Evolutionary conservation across 176 grass and related monocot species (phyloP).

Genomic region (Carex parvula): DNA sequence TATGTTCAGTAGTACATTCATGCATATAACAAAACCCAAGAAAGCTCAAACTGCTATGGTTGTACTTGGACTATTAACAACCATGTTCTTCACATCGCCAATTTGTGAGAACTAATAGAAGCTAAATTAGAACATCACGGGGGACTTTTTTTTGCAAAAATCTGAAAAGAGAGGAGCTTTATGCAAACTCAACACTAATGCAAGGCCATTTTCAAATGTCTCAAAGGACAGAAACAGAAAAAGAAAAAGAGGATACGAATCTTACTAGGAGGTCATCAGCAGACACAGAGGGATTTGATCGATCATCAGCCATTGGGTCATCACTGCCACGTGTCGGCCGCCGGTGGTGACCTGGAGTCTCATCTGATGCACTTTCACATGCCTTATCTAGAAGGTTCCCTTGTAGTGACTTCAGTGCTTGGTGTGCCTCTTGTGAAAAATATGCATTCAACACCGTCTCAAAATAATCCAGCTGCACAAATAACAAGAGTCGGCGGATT

Average conservation of each 20-base stretch:
- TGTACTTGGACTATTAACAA: not conserved
- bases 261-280: conserved; percentile 99
- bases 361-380: conserved; percentile 76
- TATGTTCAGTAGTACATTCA: not conserved
- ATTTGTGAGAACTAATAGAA: not conserved
- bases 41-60: not conserved
- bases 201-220: not conserved
- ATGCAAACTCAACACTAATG: not conserved
- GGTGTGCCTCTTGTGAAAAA: conserved; percentile 71
- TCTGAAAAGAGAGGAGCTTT: not conserved
- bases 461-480: conserved; percentile 89
- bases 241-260: not conserved
- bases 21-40: not conserved
- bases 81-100: not conserved
- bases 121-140: not conserved
- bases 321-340: conserved; percentile 88
- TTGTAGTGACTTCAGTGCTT: conserved; percentile 87
- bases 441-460: conserved; percentile 65
- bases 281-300: conserved; percentile 60
- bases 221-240: not conserved
- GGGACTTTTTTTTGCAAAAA: not conserved
- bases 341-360: conserved; percentile 77
- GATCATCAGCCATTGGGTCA: conserved; percentile 80
- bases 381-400: conserved; percentile 89
- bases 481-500: conserved; percentile 19